Conservation (phyloP, 257 asterid species). For the Schizonepeta tenuifolia region DNA sequence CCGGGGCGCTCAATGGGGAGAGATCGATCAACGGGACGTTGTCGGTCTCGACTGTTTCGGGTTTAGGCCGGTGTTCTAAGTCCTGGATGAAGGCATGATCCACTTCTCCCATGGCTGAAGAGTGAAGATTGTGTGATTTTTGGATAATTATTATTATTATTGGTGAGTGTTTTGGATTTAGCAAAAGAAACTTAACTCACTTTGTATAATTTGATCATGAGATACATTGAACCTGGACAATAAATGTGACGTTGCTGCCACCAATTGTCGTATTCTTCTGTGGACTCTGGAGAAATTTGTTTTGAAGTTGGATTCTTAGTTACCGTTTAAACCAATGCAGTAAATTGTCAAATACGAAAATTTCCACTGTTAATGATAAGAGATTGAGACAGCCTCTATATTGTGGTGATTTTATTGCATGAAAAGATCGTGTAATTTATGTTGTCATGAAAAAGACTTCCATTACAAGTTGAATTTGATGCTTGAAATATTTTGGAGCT, state of each 20-base stretch:
- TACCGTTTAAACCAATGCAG: neutral
- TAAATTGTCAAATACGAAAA: no score
- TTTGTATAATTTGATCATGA: neutral
- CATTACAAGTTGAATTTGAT: no score
- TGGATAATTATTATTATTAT: neutral
- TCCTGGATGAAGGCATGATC: conserved; percentile 60
- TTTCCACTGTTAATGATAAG: neutral
- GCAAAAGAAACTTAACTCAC: no score
- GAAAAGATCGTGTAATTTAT: neutral
- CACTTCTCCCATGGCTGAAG: conserved; percentile 59
- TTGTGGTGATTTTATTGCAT: neutral
- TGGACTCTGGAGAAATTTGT: neutral
- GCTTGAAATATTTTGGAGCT: no score
- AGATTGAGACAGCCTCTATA: neutral
- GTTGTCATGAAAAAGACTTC: no score
- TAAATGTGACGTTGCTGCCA: no score
- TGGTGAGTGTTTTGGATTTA: neutral
- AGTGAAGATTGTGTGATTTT: neutral
- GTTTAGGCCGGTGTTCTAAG: conserved; percentile 53
- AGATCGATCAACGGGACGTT: conserved; percentile 56
- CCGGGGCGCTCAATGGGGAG: conserved; percentile 33
- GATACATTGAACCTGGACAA: conserved; percentile 48
- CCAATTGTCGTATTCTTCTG: neutral
- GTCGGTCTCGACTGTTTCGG: conserved; percentile 40
- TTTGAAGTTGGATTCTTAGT: neutral